Conservation (phyloP, 805 yeast species). For the Candida corydali region DNA sequence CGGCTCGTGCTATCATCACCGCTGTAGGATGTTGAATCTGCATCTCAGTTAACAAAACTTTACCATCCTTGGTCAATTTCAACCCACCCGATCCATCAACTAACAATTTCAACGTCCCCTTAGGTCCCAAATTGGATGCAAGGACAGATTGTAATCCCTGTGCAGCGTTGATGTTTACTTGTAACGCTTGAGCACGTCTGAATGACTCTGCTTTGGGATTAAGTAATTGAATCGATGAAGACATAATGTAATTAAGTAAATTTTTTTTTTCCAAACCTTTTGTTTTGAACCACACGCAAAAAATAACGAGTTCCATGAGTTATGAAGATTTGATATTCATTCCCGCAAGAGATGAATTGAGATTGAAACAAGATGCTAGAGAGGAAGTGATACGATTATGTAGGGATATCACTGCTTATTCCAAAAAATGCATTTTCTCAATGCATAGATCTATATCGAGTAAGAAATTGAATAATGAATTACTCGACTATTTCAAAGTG, state of each 20-base stretch:
- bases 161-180: slow-evolving; percentile 94
- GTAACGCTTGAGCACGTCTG: slow-evolving; percentile 90
- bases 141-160: slow-evolving; percentile 93
- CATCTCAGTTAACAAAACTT: slow-evolving; percentile 90
- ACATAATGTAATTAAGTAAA: background rate
- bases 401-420: slow-evolving; percentile 34
- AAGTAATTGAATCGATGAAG: slow-evolving; percentile 59
- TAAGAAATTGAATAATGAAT: slow-evolving; percentile 9
- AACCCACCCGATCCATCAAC: slow-evolving; percentile 97
- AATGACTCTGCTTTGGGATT: slow-evolving; percentile 98
- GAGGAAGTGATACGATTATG: slow-evolving; percentile 30
- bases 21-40: slow-evolving; percentile 67
- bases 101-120: slow-evolving; percentile 92
- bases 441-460: slow-evolving; percentile 14
- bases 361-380: slow-evolving; percentile 25
- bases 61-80: slow-evolving; percentile 95
- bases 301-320: too few species aligned
- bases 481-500: slow-evolving; percentile 11
- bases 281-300: background rate
- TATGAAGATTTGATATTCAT: slow-evolving; percentile 11
- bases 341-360: slow-evolving; percentile 19
- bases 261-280: slow-evolving; percentile 4
- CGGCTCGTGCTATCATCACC: slow-evolving; percentile 78
- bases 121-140: slow-evolving; percentile 91
- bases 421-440: slow-evolving; percentile 31